Base-by-base conservation (phyloP, 257 asterid genomes). In the Solanum clarkiae region DNA sequence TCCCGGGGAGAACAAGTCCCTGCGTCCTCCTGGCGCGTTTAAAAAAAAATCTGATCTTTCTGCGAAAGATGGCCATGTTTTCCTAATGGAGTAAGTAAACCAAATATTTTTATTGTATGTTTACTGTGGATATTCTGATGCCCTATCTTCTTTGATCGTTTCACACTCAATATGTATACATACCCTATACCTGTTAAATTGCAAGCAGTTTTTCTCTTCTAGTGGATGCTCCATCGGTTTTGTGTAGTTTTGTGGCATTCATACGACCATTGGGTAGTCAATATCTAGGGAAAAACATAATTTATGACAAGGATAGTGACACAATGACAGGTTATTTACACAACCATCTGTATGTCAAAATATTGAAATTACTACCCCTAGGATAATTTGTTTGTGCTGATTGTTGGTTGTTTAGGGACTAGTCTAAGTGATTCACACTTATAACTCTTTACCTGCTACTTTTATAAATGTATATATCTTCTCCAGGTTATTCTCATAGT, bases 1-100 rank as follows among this genome's bases (percentile, higher is more conserved):
- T 86, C 99, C 99, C 22, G 96, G 99, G 60, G 97, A 93, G 90
- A 95, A 97, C 90, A 97, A 93, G 92, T 95, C 99, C 71, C 84
- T 90, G 88, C 98, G 98, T 81, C 99, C 99, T 87, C 99, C 99
- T 84, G 99, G 99, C 87, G 99, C 99, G 62, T 97, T 97, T 89
- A 97, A 95, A 94, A 97, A 95, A 90, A 97, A 94, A 90, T 92
- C 99, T 60, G 99, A 97, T 90, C 98, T 97, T 86, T 97, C 99
- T 7, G 98, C 89, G 44, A 97, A 97, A 91, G 99, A 97, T 89
- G 99, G 99, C 32, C 99, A 93, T 88, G 93, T 97, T 86, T 97
- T 93, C 91, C 89, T 97, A 55, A 97, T 94, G 99, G 99, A 97
- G 99, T 97, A 95, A 91, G 99, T 91, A 86, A 79, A 53, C 83